phyloP scores from a whole-genome alignment of 169 alveolate genomes.

The Plasmodium knowlesi region DNA sequence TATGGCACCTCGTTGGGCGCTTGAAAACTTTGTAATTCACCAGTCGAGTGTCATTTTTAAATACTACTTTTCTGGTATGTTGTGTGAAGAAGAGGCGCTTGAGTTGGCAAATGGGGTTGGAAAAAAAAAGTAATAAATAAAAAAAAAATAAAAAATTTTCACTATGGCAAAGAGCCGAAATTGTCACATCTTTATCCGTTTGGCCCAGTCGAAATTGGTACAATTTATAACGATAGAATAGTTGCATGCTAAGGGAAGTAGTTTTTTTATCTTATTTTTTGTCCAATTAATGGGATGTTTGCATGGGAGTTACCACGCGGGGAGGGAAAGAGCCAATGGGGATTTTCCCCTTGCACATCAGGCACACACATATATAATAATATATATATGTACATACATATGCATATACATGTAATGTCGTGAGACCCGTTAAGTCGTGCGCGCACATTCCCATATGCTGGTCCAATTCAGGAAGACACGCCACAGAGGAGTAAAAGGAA shows the following conservation, averaged over 20 bases:
- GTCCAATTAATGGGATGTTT: background rate
- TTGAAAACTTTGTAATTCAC: background rate
- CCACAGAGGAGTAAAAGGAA: background rate
- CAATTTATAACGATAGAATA: background rate
- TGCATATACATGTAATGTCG: background rate
- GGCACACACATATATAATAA: background rate
- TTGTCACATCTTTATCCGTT: background rate
- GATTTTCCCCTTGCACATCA: background rate
- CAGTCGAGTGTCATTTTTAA: background rate
- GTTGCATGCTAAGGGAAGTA: background rate
- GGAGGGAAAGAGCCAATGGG: background rate
- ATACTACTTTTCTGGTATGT: background rate
- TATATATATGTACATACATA: background rate
- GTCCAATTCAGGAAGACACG: background rate
- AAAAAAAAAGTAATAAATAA: background rate
- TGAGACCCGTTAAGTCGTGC: background rate
- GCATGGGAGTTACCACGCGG: background rate
- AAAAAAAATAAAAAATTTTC: background rate
- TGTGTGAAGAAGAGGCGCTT: background rate
- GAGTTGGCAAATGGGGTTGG: background rate
- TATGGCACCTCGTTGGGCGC: background rate
- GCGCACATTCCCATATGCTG: background rate
- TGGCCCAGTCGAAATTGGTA: background rate
- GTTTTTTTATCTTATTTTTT: background rate
- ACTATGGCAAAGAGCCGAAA: background rate